These are phyloP conservation scores for Taxawa tesnikishii DNA, from an alignment of 2,329 filamentous ascomycete species.

Conservation along the genomic window DNA sequence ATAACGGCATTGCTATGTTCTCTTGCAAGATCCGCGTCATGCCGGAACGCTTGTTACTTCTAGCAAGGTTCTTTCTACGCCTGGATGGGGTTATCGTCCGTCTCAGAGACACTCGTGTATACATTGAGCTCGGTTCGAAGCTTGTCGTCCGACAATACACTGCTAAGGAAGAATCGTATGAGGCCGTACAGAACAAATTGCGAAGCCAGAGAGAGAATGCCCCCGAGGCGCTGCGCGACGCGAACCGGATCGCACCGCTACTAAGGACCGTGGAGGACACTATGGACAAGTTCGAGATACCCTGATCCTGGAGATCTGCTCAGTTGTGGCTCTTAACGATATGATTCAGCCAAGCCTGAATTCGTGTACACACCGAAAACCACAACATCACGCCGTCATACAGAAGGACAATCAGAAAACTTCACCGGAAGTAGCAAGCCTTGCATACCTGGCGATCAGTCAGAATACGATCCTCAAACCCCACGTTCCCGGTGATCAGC, in stretches of 20 bases:
- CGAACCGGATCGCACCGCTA: slow-evolving; percentile 59
- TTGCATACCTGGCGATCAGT: too few species aligned
- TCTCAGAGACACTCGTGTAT: slow-evolving; percentile 80
- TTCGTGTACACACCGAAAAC: too few species aligned
- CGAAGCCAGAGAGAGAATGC: slow-evolving; percentile 57
- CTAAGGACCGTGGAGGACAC: slow-evolving; percentile 58
- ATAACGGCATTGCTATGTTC: slow-evolving; percentile 87
- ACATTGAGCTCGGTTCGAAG: slow-evolving; percentile 71
- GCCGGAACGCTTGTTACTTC: slow-evolving; percentile 72
- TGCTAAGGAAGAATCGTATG: slow-evolving; percentile 72
- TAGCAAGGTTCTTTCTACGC: slow-evolving; percentile 82
- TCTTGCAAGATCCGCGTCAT: slow-evolving; percentile 90
- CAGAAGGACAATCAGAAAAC: too few species aligned
- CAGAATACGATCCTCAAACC: too few species aligned
- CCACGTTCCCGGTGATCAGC: too few species aligned
- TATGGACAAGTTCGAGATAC: slow-evolving; percentile 35
- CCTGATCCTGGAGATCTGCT: too few species aligned
- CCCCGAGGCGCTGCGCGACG: slow-evolving; percentile 64
- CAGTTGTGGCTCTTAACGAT: too few species aligned
- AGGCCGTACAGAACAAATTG: slow-evolving; percentile 50
- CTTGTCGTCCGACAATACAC: slow-evolving; percentile 83
- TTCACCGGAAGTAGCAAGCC: too few species aligned
- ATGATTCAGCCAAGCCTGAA: too few species aligned
- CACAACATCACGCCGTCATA: too few species aligned
- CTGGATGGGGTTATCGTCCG: slow-evolving; percentile 82